Percentiles rank a stretch among this genome's conserved stretches.
Conservation (phyloP, 2,329 filamentous ascomycete genomes). For the Colletotrichum chrysophilum region DNA sequence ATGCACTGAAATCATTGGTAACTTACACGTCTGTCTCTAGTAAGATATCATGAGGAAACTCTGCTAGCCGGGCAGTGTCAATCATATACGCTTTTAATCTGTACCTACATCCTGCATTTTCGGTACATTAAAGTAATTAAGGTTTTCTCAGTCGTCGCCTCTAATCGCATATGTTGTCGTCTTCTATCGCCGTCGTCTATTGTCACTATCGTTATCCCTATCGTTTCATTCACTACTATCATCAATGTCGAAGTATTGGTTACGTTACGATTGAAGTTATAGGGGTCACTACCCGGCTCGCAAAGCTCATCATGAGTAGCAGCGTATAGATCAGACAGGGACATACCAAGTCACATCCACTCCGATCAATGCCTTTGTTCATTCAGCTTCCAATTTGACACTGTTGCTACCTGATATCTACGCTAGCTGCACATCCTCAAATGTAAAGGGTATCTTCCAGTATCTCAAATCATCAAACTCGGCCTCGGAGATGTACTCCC, state of each 20-base stretch:
- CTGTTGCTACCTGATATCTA: neutral
- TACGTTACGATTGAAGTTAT: neutral
- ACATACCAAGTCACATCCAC: neutral
- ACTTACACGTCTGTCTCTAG: slow-evolving; percentile 27
- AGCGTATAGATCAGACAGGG: neutral
- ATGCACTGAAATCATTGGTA: slow-evolving; percentile 29
- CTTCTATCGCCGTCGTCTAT: neutral
- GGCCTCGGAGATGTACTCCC: slow-evolving; percentile 9
- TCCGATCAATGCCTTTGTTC: neutral
- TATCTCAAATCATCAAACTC: slow-evolving; percentile 10
- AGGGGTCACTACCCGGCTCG: neutral
- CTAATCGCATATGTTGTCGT: no score
- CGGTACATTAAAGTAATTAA: no score
- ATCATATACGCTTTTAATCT: neutral
- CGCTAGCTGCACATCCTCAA: neutral
- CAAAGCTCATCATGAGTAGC: neutral
- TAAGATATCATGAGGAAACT: slow-evolving; percentile 23
- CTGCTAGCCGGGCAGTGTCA: no score
- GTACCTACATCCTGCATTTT: neutral
- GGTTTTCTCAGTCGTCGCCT: no score
- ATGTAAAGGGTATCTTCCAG: neutral
- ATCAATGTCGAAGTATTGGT: accelerated
- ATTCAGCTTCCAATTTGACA: neutral
- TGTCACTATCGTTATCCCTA: neutral
- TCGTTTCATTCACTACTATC: no score